Conservation (phyloP, 768 basidiomycete species). For the Panellus pusillus region DNA sequence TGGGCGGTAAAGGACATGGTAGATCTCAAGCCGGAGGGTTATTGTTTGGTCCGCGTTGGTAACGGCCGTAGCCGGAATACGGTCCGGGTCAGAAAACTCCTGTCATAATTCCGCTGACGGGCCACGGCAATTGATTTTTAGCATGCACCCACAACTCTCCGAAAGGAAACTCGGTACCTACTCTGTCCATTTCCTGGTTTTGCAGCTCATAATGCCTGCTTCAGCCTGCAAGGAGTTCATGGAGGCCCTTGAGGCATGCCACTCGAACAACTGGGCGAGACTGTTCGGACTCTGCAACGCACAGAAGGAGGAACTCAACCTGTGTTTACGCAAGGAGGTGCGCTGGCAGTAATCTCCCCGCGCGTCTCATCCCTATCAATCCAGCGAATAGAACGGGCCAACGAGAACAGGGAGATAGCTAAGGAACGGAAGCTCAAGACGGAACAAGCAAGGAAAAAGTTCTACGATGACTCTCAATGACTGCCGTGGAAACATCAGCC, state of each 20-base stretch:
- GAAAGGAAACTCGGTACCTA: conserved; percentile 58
- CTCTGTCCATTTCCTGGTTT: conserved; percentile 2
- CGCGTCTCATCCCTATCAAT: not conserved
- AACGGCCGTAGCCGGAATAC: too few relatives aligned
- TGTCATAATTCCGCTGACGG: too few relatives aligned
- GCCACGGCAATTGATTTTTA: too few relatives aligned
- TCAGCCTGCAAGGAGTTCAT: conserved; percentile 77
- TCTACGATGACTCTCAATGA: conserved; percentile 50
- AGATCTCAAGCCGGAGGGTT: not conserved
- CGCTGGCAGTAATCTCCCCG: conserved; percentile 14
- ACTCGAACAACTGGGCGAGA: conserved; percentile 60
- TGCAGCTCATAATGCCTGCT: conserved; percentile 4
- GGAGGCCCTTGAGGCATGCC: conserved; percentile 72
- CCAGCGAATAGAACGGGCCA: conserved; percentile 60
- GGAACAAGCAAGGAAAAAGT: conserved; percentile 61
- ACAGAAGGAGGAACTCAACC: conserved; percentile 66
- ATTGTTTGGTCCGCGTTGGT: not conserved
- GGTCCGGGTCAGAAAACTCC: too few relatives aligned
- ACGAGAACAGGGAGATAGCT: conserved; percentile 58
- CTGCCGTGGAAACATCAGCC: conserved; percentile 31
- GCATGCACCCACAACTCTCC: conserved; percentile 73
- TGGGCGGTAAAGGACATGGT: conserved; percentile 17
- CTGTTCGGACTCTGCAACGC: conserved; percentile 71
- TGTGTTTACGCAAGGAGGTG: conserved; percentile 74
- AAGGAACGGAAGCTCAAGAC: conserved; percentile 56